Evolutionary conservation across 352 stramenopile genomes (phyloP).

Genomic region (Pythium pyrilobum): DNA sequence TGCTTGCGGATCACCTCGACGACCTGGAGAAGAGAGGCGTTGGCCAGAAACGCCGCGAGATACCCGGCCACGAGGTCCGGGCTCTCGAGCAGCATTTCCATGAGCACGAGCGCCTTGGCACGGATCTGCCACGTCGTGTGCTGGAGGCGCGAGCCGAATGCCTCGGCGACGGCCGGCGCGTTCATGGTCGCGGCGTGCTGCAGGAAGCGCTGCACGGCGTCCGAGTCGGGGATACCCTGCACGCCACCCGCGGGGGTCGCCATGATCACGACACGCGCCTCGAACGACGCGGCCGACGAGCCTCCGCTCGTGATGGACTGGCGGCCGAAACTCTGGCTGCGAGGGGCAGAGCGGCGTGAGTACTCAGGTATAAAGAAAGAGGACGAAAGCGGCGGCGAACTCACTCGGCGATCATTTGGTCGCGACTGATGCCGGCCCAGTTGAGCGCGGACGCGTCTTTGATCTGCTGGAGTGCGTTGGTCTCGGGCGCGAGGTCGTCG

Average conservation of each 20-base stretch:
- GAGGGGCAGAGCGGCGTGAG: background rate
- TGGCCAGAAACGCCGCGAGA: slow-evolving; percentile 24
- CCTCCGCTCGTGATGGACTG: background rate
- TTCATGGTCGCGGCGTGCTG: slow-evolving; percentile 35
- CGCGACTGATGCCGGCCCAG: slow-evolving; percentile 42
- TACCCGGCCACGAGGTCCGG: slow-evolving; percentile 28
- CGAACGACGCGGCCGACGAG: slow-evolving; percentile 22
- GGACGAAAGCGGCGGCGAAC: background rate
- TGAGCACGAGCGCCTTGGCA: slow-evolving; percentile 45
- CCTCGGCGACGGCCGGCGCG: slow-evolving; percentile 20
- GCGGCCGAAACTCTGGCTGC: slow-evolving; percentile 15
- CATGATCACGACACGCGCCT: slow-evolving; percentile 42
- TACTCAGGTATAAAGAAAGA: background rate
- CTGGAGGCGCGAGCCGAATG: slow-evolving; percentile 34
- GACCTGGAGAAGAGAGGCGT: slow-evolving; percentile 21
- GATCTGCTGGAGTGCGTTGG: slow-evolving; percentile 29
- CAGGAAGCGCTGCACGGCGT: slow-evolving; percentile 42
- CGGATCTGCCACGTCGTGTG: slow-evolving; percentile 49
- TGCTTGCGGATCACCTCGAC: slow-evolving; percentile 29
- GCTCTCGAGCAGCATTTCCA: slow-evolving; percentile 52
- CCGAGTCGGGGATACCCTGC: slow-evolving; percentile 42
- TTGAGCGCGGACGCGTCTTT: slow-evolving; percentile 23
- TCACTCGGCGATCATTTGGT: slow-evolving; percentile 43
- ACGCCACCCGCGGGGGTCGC: slow-evolving; percentile 46
- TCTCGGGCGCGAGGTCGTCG: slow-evolving; percentile 25